These are phyloP conservation scores for Russula earlei DNA, from an alignment of 768 basidiomycete species.

Conservation along the genomic window DNA sequence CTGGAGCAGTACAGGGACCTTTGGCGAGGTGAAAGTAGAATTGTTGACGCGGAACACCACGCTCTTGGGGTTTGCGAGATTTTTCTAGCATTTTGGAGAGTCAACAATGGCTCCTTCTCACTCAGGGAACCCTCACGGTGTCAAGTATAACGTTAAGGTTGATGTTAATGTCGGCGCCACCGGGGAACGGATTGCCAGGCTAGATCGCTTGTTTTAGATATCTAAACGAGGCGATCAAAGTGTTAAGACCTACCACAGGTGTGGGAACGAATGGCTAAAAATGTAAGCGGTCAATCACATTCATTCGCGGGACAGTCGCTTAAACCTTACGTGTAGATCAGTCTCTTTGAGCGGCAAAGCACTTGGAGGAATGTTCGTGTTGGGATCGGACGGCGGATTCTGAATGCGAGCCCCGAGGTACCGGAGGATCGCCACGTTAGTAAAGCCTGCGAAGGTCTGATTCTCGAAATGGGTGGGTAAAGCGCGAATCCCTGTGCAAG, in stretches of 20 bases:
- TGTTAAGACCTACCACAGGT: not conserved
- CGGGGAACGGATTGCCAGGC: not conserved
- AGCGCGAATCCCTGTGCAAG: too few species aligned
- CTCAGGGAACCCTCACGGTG: not conserved
- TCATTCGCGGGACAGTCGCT: not conserved
- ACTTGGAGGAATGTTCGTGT: not conserved
- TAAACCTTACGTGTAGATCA: not conserved
- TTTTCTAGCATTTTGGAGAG: not conserved
- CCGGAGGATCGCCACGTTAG: too few species aligned
- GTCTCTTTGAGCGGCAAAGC: not conserved
- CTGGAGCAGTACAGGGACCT: slow-evolving; percentile 45
- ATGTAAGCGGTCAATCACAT: not conserved
- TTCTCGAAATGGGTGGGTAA: not conserved
- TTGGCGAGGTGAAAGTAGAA: slow-evolving; percentile 34
- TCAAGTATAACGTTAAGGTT: not conserved
- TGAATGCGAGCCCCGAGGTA: slow-evolving; percentile 11
- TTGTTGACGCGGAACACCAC: too few species aligned
- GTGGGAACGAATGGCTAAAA: not conserved
- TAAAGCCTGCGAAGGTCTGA: not conserved
- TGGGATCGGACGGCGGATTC: not conserved
- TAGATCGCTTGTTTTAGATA: not conserved
- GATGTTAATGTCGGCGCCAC: slow-evolving; percentile 6
- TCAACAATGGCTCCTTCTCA: not conserved
- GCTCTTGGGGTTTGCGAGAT: too few species aligned
- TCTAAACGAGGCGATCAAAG: not conserved